Percentiles rank a stretch among this genome's conserved stretches.
phyloP scores from a whole-genome alignment of 345 rosid species.

The Dimocarpus longan region DNA sequence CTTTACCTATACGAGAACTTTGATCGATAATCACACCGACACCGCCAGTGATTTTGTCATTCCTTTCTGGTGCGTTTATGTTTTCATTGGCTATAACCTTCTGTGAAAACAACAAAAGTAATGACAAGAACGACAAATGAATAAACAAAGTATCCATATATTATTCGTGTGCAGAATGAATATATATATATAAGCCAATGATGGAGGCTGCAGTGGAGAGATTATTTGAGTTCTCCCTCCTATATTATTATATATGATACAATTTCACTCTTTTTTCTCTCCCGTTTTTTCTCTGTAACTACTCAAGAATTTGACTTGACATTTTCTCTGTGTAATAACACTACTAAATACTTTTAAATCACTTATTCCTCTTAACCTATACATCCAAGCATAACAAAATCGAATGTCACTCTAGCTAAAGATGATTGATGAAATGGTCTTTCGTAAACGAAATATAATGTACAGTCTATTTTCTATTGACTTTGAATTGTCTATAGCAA shows the following conservation, averaged over 20 bases:
- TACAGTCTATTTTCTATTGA: no score
- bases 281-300: not conserved
- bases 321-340: no score
- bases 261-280: not conserved
- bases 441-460: no score
- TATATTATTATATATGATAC: not conserved
- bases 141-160: not conserved
- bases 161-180: not conserved
- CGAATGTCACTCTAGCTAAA: no score
- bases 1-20: conserved; percentile 18
- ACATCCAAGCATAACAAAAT: no score
- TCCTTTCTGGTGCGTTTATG: not conserved
- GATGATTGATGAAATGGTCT: no score
- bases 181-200: no score
- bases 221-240: not conserved
- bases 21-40: conserved; percentile 10
- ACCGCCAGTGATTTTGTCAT: not conserved
- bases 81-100: not conserved
- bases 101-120: not conserved
- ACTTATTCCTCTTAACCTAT: no score
- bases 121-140: not conserved
- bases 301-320: not conserved
- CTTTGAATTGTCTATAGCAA: no score
- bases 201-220: no score
- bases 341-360: no score